A percentile compares a stretch with the other conserved stretches of the same genome.
These are phyloP conservation scores for Corinectria fuckeliana DNA, from an alignment of 2,329 filamentous ascomycete species.

Conservation along the genomic window DNA sequence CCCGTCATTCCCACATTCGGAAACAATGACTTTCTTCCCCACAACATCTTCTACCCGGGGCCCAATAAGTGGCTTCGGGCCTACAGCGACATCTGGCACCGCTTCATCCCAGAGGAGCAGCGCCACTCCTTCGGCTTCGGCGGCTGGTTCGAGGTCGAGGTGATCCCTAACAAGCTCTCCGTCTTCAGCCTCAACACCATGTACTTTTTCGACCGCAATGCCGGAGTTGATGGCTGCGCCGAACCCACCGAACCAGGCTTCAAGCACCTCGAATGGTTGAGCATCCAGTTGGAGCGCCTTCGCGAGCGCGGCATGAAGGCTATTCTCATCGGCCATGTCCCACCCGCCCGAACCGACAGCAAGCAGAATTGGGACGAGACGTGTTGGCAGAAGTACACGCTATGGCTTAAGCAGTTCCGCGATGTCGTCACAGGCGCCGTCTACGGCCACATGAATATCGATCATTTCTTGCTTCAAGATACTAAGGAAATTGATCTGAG, in stretches of 20 bases:
- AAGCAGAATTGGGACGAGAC: conserved; percentile 95
- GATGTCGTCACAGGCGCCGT: conserved; percentile 82
- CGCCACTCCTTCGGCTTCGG: conserved; percentile 89
- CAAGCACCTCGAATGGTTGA: conserved; percentile 95
- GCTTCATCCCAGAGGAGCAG: conserved; percentile 91
- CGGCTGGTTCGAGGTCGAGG: conserved; percentile 94
- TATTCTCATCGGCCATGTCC: conserved; percentile 92
- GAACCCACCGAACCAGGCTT: conserved; percentile 83
- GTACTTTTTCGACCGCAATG: conserved; percentile 94
- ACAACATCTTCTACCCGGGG: conserved; percentile 88
- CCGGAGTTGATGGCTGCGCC: conserved; percentile 89
- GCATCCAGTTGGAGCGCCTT: conserved; percentile 84
- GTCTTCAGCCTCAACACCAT: conserved; percentile 96
- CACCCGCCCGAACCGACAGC: conserved; percentile 82
- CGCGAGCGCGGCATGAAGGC: conserved; percentile 89
- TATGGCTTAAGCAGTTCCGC: conserved; percentile 89
- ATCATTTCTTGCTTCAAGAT: conserved; percentile 95
- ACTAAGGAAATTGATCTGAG: conserved; percentile 74
- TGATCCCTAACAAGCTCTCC: conserved; percentile 82
- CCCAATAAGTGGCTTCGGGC: conserved; percentile 85
- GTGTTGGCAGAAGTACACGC: conserved; percentile 96
- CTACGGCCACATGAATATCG: conserved; percentile 98
- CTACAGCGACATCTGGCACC: conserved; percentile 80
- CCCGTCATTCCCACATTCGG: conserved; percentile 91
- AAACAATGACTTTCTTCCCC: conserved; percentile 97